phyloP scores from a whole-genome alignment of 176 grass and related monocot genomes.

The Raddia distichophylla region DNA sequence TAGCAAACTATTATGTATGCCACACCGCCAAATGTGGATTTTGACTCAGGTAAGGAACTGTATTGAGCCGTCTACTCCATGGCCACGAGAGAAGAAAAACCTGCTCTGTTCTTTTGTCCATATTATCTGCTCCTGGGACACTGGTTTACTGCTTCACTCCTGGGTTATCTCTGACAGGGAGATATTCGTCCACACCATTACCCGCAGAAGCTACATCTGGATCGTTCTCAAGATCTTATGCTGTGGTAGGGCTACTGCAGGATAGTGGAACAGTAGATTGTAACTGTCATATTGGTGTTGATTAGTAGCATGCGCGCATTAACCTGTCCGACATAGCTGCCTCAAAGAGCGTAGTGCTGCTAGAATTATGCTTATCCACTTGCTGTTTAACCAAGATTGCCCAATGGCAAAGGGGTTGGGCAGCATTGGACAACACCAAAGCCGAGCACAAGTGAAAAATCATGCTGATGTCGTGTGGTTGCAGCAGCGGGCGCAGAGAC shows the following conservation, averaged over 20 bases:
- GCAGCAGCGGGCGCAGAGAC: constrained; percentile 48
- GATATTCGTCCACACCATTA: constrained; percentile 48
- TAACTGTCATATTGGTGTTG: not conserved
- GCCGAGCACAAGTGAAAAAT: not conserved
- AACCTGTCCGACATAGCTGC: not conserved
- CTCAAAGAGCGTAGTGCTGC: not conserved
- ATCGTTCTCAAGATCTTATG: constrained; percentile 51
- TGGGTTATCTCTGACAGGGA: constrained; percentile 52
- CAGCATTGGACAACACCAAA: not conserved
- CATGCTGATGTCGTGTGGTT: constrained; percentile 18
- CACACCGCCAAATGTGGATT: constrained; percentile 41
- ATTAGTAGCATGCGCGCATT: not conserved
- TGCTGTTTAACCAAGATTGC: not conserved
- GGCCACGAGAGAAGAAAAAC: not conserved
- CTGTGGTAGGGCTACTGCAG: constrained; percentile 41
- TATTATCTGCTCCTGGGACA: not conserved
- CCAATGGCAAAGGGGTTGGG: not conserved
- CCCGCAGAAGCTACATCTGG: constrained; percentile 44
- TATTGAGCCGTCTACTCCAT: not conserved
- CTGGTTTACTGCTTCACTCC: not conserved
- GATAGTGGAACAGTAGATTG: not conserved
- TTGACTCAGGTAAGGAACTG: constrained; percentile 50
- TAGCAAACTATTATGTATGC: constrained; percentile 59
- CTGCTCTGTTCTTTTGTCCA: not conserved
- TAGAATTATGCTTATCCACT: not conserved